Percentiles rank a stretch among this genome's conserved stretches.
Conservation (phyloP, 441 rosid species). For the Jatropha multifida region DNA sequence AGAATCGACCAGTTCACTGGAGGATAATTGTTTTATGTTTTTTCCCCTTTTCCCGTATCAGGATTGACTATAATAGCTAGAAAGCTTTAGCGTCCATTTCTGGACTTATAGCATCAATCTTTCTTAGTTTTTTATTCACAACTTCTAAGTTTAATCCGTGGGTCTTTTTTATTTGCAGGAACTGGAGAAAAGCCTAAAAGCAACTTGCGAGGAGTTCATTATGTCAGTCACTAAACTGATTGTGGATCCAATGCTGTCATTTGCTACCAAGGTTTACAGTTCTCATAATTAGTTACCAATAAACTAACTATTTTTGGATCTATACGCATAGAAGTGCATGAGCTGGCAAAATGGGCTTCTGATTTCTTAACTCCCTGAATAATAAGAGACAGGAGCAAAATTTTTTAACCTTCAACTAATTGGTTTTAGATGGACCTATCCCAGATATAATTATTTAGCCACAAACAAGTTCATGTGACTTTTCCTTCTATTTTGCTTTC, state of each 20-base stretch:
- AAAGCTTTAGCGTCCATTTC: background rate
- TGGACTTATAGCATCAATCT: background rate
- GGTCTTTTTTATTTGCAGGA: slow-evolving; percentile 56
- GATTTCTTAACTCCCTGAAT: background rate
- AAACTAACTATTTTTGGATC: background rate
- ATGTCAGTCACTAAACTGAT: slow-evolving; percentile 93
- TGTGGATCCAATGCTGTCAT: slow-evolving; percentile 97
- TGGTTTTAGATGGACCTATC: too few relatives aligned
- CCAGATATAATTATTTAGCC: background rate
- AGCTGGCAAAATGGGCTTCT: slow-evolving; percentile 8
- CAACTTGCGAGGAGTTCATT: slow-evolving; percentile 98
- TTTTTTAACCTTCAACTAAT: background rate
- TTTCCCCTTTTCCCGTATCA: background rate
- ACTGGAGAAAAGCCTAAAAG: slow-evolving; percentile 87
- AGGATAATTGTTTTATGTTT: too few relatives aligned
- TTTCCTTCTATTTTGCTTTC: background rate
- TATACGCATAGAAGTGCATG: background rate
- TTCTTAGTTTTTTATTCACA: background rate
- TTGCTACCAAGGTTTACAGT: slow-evolving; percentile 76
- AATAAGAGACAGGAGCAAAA: background rate
- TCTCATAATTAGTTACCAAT: slow-evolving; percentile 6
- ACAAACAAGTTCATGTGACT: background rate
- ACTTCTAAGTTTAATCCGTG: background rate
- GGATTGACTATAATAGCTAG: background rate
- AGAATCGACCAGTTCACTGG: background rate